Evolutionary conservation across 2,329 filamentous ascomycete genomes (phyloP).

Genomic region (Diaporthe citri): DNA sequence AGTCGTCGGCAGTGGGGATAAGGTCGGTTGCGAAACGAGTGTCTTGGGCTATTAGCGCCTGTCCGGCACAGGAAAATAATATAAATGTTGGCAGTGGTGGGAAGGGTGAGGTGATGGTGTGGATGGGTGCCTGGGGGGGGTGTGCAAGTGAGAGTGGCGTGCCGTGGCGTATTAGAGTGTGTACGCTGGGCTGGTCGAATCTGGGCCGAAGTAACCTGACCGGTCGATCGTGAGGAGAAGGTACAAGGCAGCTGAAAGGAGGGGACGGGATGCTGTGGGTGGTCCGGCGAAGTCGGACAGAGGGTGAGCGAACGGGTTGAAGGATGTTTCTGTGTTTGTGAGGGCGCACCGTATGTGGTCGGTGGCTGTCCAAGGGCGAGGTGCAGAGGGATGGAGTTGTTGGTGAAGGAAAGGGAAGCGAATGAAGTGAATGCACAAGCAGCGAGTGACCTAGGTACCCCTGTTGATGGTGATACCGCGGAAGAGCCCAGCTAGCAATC

Average conservation of each 20-base stretch:
- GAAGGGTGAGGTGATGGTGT: not conserved
- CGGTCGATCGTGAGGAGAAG: conserved; percentile 28
- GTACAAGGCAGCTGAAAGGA: conserved; percentile 12
- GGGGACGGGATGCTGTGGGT: not conserved
- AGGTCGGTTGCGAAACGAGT: conserved; percentile 33
- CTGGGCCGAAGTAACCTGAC: conserved; percentile 26
- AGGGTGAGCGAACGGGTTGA: not conserved
- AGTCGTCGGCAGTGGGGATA: conserved; percentile 30
- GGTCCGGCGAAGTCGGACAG: conserved; percentile 3
- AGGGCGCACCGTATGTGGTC: conserved; percentile 8
- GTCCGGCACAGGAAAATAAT: conserved; percentile 28
- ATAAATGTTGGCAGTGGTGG: conserved; percentile 25
- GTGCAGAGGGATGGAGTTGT: not conserved
- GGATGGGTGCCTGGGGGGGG: conserved; percentile 21
- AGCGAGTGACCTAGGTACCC: not conserved
- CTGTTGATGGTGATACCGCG: conserved; percentile 12
- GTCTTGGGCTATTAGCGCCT: conserved; percentile 36
- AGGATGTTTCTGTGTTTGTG: conserved; percentile 13
- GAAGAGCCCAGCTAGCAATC: conserved; percentile 23
- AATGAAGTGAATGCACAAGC: conserved; percentile 15
- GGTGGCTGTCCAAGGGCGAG: not conserved
- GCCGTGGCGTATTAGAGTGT: conserved; percentile 26
- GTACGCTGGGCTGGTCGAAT: conserved; percentile 9
- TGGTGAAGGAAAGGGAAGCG: conserved; percentile 1
- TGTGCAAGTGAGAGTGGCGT: conserved; percentile 27